phyloP scores from a whole-genome alignment of 225 moss, liverwort and hornwort species.

The Bryum argenteum region DNA sequence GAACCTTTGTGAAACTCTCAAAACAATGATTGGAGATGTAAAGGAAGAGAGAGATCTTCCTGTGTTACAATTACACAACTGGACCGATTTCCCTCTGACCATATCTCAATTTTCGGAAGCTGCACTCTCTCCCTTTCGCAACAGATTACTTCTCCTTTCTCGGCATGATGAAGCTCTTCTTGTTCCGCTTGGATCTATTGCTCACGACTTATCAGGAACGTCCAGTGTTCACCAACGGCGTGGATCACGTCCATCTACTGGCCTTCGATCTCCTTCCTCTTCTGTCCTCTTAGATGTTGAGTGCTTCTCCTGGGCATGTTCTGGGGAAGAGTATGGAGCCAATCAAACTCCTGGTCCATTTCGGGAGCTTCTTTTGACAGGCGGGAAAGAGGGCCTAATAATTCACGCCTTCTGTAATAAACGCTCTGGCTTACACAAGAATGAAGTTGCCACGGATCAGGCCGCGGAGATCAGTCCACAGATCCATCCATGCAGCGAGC shows the following conservation, averaged over 20 bases:
- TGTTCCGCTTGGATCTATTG: slow-evolving; percentile 50
- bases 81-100: slow-evolving; percentile 53
- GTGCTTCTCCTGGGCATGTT: slow-evolving; percentile 61
- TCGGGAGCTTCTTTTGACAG: slow-evolving; percentile 67
- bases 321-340: slow-evolving; percentile 58
- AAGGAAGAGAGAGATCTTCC: slow-evolving; percentile 36
- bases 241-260: slow-evolving; percentile 25
- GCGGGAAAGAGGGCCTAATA: slow-evolving; percentile 56
- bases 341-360: slow-evolving; percentile 49
- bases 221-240: slow-evolving; percentile 15
- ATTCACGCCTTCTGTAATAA: slow-evolving; percentile 56
- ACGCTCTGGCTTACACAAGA: slow-evolving; percentile 9
- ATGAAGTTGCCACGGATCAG: slow-evolving; percentile 2
- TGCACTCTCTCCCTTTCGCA: slow-evolving; percentile 64
- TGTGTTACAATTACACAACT: slow-evolving; percentile 66
- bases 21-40: slow-evolving; percentile 27
- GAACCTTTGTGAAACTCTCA: slow-evolving; percentile 5
- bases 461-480: background rate
- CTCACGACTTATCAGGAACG: slow-evolving; percentile 16
- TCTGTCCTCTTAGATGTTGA: slow-evolving; percentile 54
- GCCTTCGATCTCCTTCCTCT: slow-evolving; percentile 34
- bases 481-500: slow-evolving; percentile 23
- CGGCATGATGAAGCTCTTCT: slow-evolving; percentile 48
- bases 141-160: slow-evolving; percentile 57
- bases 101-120: slow-evolving; percentile 50